Evolutionary conservation across 148 eudicot species (phyloP).

Genomic region (Rhododendron mucronatum): DNA sequence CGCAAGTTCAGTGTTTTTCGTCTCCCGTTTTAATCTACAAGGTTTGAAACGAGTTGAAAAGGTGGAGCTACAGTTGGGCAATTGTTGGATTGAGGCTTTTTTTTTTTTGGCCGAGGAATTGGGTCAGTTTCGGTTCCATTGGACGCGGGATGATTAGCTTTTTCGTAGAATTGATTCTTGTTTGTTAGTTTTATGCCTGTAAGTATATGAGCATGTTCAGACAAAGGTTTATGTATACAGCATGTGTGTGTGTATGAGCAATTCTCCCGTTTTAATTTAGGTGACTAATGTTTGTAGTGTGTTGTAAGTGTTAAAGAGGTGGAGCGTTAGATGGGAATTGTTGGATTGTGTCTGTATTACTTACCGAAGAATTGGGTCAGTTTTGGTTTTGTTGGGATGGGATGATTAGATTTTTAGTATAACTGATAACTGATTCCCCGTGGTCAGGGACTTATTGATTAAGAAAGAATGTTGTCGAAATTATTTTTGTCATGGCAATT

Average conservation of each 20-base stretch:
- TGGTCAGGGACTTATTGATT: not conserved
- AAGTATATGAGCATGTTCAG: too few relatives aligned
- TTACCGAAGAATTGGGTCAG: not conserved
- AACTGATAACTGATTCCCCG: not conserved
- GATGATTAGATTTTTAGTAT: not conserved
- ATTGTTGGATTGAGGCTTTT: not conserved
- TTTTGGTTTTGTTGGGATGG: not conserved
- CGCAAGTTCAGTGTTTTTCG: not conserved
- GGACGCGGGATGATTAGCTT: not conserved
- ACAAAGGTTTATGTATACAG: too few relatives aligned
- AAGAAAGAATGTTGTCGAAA: not conserved
- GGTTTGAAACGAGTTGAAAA: not conserved
- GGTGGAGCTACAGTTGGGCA: not conserved
- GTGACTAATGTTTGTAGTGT: not conserved
- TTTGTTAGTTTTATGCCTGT: too few relatives aligned
- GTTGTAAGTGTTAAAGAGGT: not conserved
- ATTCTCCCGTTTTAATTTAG: not conserved
- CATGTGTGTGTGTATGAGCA: too few relatives aligned
- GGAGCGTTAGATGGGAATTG: not conserved
- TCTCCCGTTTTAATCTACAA: not conserved
- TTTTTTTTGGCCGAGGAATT: too few relatives aligned
- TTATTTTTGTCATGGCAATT: not conserved
- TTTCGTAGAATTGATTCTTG: not conserved
- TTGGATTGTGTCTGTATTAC: not conserved
- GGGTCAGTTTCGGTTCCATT: not conserved